Base-by-base conservation (phyloP, 768 basidiomycete species). In the Tricholomella constricta region DNA sequence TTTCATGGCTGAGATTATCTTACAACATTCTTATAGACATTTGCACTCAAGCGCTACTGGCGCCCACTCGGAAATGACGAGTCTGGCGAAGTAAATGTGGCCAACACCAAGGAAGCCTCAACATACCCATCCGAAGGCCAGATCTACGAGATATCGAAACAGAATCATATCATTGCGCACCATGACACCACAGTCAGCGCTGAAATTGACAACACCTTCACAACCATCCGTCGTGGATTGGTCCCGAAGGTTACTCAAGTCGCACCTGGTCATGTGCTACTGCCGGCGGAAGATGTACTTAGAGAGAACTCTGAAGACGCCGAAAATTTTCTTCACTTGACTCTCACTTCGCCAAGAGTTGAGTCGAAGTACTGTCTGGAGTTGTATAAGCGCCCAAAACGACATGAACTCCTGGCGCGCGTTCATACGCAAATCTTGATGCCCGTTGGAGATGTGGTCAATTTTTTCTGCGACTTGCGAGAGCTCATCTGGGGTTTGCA, bases 11-110 rank as follows among this genome's bases (percentile, higher is more conserved):
- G n/a, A n/a, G n/a, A n/a, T n/a, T n/a, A n/a, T n/a, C n/a, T n/a
- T n/a, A n/a, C n/a, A n/a, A n/a, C n/a, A n/a, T n/a, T n/a, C n/a
- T n/a, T n/a, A n/a, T n/a, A n/a, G n/a, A n/a, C n/a, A n/a, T 42
- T 31, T 32, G 49, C 32, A 4, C 31, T 51, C 6, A 51, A 51
- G 41, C 49, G 51, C 19, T 52, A 46, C 11, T 52, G 51, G 51
- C 34, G 51, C 17, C 45, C 51, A 2, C 17, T 37, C 19, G 2
- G 23, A 2, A 0, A 17, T 7, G 19, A 15, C 6, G 12, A 45
- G 17, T 6, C 35, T n/a, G n/a, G n/a, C n/a, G 2, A 12, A 25
- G 3, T 32, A 14, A 14, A 31, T 31, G 29, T 31, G 29, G 29
- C 6, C 29, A 31, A 32, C 31, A 9, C 31, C 3, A 4, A 11